Evolutionary conservation across 2,329 filamentous ascomycete genomes (phyloP).

Genomic region (Botrytis paeoniae): DNA sequence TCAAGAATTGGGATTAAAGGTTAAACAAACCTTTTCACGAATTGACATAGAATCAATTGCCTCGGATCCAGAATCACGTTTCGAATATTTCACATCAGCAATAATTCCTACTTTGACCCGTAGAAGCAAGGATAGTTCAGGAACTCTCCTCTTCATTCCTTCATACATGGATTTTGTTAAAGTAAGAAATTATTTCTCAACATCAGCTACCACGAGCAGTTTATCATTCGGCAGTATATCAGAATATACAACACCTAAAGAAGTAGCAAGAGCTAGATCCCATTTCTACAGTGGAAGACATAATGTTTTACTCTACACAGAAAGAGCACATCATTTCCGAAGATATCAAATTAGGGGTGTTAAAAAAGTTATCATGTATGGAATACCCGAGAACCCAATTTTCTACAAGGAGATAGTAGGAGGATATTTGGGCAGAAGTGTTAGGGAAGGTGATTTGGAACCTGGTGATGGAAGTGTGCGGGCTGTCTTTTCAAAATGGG

Average conservation of each 20-base stretch:
- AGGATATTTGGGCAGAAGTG: constrained; percentile 60
- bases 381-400: constrained; percentile 79
- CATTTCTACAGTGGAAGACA: constrained; percentile 85
- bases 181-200: constrained; percentile 87
- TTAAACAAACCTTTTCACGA: constrained; percentile 85
- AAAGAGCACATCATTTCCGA: constrained; percentile 94
- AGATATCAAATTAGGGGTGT: constrained; percentile 82
- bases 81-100: constrained; percentile 84
- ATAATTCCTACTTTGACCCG: constrained; percentile 73
- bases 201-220: constrained; percentile 53
- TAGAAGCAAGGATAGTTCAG: constrained; percentile 60
- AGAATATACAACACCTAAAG: constrained; percentile 78
- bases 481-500: constrained; percentile 81
- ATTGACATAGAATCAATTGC: constrained; percentile 70
- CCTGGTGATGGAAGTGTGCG: constrained; percentile 58
- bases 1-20: constrained; percentile 66
- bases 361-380: constrained; percentile 82
- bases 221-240: constrained; percentile 77
- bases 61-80: constrained; percentile 80
- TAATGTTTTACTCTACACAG: constrained; percentile 82
- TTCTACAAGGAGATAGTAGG: constrained; percentile 78
- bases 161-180: constrained; percentile 95
- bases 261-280: constrained; percentile 78
- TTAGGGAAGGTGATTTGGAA: constrained; percentile 53
- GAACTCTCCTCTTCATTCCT: constrained; percentile 84